Base-by-base conservation (phyloP, 2,329 filamentous ascomycete species). In the Helminthosporium solani region DNA sequence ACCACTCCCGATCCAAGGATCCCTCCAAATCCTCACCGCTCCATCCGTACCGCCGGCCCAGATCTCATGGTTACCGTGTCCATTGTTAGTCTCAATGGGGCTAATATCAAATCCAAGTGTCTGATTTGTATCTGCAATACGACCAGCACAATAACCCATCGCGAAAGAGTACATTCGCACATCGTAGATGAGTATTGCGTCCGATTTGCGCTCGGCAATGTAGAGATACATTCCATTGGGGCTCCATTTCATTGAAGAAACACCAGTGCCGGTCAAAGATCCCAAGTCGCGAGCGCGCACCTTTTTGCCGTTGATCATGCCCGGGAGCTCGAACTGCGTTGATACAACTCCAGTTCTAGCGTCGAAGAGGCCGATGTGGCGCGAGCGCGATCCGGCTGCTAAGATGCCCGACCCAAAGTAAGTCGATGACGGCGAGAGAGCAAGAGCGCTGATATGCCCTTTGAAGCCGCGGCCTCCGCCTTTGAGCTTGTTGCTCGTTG, bases 231-330 rank as follows among this genome's bases (percentile, higher is more conserved):
- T 72, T 1, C 78, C 80, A 61, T 78, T 79, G 0, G 76, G 74
- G 42, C 77, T 82, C 81, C 81, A 85, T 14, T 73, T 63, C 12
- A 85, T 61, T 40, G 78, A 73, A 2, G 78, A 80, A 16, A 85
- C 67, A 3, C 83, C 83, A 0, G 66, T 68, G 2, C 81, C 82
- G 14, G 53, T 45, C 38, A 54, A 19, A 23, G 43, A 25, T 2
- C 40, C 21, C 2, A 53, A 14, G 9, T 38, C 34, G 12, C 42
- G 34, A 35, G 46, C 47, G 23, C 36, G 49, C 4, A 46, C 19
- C 7, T 44, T 53, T 12, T 41, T 39, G 11, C 53, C 51, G 9
- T 49, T 33, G 2, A 54, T 7, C 0, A 53, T 54, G 19, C 54
- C 59, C 0, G 63, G 64, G 1, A 81, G 63, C 7, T 70, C 68